A percentile compares a stretch with the other conserved stretches of the same genome.
Evolutionary conservation across 139 green algal genomes (phyloP).

Genomic region (Chlorella sp.): DNA sequence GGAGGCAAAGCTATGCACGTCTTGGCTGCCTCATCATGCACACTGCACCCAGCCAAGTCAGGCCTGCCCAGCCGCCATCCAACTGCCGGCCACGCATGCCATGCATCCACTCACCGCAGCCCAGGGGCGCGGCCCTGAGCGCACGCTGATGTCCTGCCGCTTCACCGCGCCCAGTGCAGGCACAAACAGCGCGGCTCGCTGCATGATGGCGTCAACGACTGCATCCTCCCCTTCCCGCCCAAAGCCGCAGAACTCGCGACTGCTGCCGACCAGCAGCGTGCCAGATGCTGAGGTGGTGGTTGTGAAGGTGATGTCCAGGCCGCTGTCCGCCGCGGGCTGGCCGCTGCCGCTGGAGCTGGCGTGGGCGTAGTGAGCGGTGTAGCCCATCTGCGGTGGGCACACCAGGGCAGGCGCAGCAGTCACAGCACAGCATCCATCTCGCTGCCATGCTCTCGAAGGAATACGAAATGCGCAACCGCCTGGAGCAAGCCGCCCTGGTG

Average conservation of each 20-base stretch:
- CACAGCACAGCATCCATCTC: no score
- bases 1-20: no score
- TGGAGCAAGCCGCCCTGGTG: no score
- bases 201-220: conserved; percentile 70
- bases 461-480: no score
- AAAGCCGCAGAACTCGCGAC: conserved; percentile 70
- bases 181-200: conserved; percentile 64
- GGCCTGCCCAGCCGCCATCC: no score
- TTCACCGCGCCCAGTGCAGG: conserved; percentile 45
- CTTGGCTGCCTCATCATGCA: no score
- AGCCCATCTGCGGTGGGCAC: no score
- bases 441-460: no score
- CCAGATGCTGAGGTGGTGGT: conserved; percentile 72
- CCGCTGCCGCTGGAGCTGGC: conserved; percentile 2
- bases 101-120: conserved; percentile 32
- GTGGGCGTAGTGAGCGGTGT: not conserved
- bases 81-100: no score
- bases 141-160: conserved; percentile 14
- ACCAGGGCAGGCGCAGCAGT: not conserved
- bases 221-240: conserved; percentile 7
- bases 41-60: no score
- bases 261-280: conserved; percentile 53
- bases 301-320: conserved; percentile 80
- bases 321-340: not conserved
- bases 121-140: conserved; percentile 73